These are phyloP conservation scores for Pseudopithomyces chartarum DNA, from an alignment of 2,329 filamentous ascomycete genomes.

Conservation along the genomic window DNA sequence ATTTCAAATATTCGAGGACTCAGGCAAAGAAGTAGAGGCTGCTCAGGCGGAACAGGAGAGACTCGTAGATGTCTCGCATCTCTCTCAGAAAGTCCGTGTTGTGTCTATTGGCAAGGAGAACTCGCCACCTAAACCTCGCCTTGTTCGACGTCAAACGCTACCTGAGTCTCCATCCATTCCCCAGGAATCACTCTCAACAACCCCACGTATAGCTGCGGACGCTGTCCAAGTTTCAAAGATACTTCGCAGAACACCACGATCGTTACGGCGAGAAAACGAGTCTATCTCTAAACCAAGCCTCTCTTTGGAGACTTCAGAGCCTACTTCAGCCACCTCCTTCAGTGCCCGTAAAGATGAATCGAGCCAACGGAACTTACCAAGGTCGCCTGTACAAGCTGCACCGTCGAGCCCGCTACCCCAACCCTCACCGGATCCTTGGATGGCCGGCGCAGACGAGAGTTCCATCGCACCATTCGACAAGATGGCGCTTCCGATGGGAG, in stretches of 20 bases:
- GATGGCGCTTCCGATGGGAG: slow-evolving; percentile 39
- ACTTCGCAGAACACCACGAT: slow-evolving; percentile 24
- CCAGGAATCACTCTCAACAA: slow-evolving; percentile 4
- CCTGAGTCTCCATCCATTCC: slow-evolving; percentile 21
- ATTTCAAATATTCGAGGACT: slow-evolving; percentile 41
- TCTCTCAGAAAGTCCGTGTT: slow-evolving; percentile 21
- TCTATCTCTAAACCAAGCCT: slow-evolving; percentile 15
- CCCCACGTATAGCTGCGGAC: slow-evolving; percentile 20
- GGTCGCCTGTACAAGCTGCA: slow-evolving; percentile 18
- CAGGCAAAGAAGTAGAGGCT: slow-evolving; percentile 23
- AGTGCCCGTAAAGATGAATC: slow-evolving; percentile 22
- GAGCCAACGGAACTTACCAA: slow-evolving; percentile 30
- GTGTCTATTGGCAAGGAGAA: slow-evolving; percentile 37
- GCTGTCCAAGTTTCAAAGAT: slow-evolving; percentile 27
- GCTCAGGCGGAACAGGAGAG: slow-evolving; percentile 15
- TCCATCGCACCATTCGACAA: slow-evolving; percentile 35
- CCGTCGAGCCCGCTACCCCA: slow-evolving; percentile 39
- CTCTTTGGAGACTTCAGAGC: slow-evolving; percentile 14
- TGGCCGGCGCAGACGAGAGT: slow-evolving; percentile 32
- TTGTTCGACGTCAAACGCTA: slow-evolving; percentile 28
- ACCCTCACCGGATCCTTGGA: slow-evolving; percentile 42
- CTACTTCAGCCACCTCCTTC: slow-evolving; percentile 23
- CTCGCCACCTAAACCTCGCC: slow-evolving; percentile 29
- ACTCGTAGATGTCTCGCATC: slow-evolving; percentile 18
- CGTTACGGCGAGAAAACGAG: slow-evolving; percentile 10